phyloP scores from a whole-genome alignment of 179 eudicot species.

The Pouteria campechiana region DNA sequence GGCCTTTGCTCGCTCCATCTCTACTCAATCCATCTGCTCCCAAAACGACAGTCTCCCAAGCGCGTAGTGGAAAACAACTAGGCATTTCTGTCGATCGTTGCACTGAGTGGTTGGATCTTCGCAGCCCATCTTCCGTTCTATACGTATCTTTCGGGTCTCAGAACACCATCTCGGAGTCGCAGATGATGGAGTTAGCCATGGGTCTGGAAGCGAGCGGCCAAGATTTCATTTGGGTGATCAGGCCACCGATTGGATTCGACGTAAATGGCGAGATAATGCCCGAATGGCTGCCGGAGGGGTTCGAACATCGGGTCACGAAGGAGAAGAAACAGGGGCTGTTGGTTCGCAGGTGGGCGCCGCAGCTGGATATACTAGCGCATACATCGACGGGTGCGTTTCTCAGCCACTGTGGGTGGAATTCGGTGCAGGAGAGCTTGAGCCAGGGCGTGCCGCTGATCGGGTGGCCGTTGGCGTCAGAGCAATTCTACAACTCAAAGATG shows the following conservation, averaged over 20 bases:
- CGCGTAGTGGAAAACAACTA: no score
- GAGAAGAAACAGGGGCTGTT: conserved; percentile 20
- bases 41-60: no score
- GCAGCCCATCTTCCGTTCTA: conserved; percentile 21
- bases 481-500: conserved; percentile 24
- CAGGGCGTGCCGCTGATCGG: conserved; percentile 27
- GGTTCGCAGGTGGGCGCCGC: conserved; percentile 36
- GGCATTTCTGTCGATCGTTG: conserved; percentile 5
- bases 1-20: conserved; percentile 41
- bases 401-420: conserved; percentile 46
- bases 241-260: conserved; percentile 30
- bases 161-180: conserved; percentile 24
- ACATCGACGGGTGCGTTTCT: conserved; percentile 21
- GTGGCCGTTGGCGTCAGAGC: conserved; percentile 40
- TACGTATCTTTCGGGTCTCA: conserved; percentile 35
- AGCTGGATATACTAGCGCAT: conserved; percentile 27
- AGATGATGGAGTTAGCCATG: conserved; percentile 27
- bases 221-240: conserved; percentile 37
- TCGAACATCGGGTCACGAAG: not conserved
- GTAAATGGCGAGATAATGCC: conserved; percentile 15
- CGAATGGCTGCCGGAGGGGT: conserved; percentile 36
- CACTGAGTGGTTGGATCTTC: conserved; percentile 22
- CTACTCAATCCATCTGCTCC: conserved; percentile 15
- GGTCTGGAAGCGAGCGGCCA: conserved; percentile 13
- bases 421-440: conserved; percentile 27